Conservation (phyloP, 345 rosid genomes). For the Bruguiera parviflora region DNA sequence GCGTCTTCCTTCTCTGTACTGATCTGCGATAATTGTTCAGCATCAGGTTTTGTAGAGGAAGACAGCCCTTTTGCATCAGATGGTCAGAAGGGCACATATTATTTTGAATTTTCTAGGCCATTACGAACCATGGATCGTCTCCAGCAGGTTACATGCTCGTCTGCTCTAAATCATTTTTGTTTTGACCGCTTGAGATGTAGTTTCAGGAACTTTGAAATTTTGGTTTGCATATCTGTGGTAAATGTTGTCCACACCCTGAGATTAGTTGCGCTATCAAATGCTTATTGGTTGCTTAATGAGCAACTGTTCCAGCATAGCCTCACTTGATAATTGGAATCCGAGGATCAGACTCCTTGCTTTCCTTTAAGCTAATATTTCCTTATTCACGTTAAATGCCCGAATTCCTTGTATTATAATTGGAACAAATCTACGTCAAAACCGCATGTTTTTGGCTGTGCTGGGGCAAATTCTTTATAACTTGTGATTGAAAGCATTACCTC, state of each 20-base stretch:
- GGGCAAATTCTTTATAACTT: background rate
- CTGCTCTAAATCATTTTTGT: conserved; percentile 1
- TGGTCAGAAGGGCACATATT: conserved; percentile 72
- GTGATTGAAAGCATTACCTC: conserved; percentile 26
- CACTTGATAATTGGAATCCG: no score
- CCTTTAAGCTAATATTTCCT: no score
- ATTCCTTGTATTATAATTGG: background rate
- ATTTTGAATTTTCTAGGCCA: conserved; percentile 87
- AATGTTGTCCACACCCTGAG: background rate
- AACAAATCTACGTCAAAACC: background rate
- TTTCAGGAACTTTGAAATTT: background rate
- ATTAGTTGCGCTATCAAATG: background rate
- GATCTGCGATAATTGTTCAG: background rate
- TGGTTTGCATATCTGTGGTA: background rate
- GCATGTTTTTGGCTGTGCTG: background rate
- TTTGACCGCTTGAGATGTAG: conserved; percentile 11
- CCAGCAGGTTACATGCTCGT: conserved; percentile 67
- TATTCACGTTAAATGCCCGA: no score
- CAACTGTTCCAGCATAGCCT: no score
- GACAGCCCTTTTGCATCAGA: conserved; percentile 78
- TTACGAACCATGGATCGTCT: conserved; percentile 85
- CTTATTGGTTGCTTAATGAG: background rate
- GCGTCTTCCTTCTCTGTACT: conserved; percentile 1
- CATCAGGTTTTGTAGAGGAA: conserved; percentile 71
- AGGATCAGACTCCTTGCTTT: background rate